Evolutionary conservation across 2,329 filamentous ascomycete species (phyloP).

Genomic region (Pyrenochaeta sp.): DNA sequence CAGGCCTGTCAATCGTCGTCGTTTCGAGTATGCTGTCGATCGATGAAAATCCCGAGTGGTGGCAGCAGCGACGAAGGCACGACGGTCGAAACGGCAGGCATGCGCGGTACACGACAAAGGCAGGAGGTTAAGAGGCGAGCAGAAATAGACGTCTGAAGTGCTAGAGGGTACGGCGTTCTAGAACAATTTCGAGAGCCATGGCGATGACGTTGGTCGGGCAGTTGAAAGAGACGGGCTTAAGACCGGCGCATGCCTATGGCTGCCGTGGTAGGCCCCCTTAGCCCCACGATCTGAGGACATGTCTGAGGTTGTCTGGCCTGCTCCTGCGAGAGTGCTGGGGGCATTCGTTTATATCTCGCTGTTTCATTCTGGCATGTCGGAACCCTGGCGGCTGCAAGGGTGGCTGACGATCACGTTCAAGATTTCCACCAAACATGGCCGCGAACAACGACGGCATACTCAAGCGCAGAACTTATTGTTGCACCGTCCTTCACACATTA

Average conservation of each 20-base stretch:
- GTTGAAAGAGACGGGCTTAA: slow-evolving; percentile 8
- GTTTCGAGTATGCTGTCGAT: not conserved
- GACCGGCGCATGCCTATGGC: slow-evolving; percentile 9
- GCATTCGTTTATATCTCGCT: not conserved
- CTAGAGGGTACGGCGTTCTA: slow-evolving; percentile 18
- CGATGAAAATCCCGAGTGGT: no score
- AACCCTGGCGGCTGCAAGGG: not conserved
- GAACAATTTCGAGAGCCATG: slow-evolving; percentile 19
- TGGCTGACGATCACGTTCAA: slow-evolving; percentile 3
- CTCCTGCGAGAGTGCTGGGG: not conserved
- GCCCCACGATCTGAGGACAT: slow-evolving; percentile 21
- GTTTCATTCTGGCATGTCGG: slow-evolving; percentile 1
- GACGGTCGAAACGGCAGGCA: no score
- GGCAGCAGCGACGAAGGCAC: no score
- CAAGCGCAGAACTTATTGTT: no score
- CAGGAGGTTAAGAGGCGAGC: slow-evolving; percentile 5
- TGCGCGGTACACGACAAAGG: slow-evolving; percentile 4
- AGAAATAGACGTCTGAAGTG: slow-evolving; percentile 6
- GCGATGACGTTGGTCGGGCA: slow-evolving; percentile 20
- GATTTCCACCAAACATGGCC: no score
- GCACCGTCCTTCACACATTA: no score
- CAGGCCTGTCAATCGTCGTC: slow-evolving; percentile 18
- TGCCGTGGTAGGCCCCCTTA: slow-evolving; percentile 17
- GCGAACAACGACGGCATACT: no score
- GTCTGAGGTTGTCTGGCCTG: slow-evolving; percentile 3